Evolutionary conservation across 2,329 filamentous ascomycete species (phyloP).

Genomic region (Ramularia endophylla): DNA sequence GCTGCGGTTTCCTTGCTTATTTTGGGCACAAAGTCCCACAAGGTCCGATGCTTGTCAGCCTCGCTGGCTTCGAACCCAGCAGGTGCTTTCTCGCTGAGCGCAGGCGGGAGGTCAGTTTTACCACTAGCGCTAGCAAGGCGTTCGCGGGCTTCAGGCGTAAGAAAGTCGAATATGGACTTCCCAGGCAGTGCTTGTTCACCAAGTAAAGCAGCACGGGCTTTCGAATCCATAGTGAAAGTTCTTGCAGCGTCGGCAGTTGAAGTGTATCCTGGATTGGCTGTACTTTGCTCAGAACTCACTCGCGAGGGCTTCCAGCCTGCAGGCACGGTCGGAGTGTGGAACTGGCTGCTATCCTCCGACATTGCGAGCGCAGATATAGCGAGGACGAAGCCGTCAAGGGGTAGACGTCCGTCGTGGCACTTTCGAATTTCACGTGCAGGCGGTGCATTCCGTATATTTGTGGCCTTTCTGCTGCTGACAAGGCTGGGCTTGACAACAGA

Average conservation of each 20-base stretch:
- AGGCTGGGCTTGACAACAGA: conserved; percentile 51
- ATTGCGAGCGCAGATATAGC: conserved; percentile 43
- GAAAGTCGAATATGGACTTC: conserved; percentile 93
- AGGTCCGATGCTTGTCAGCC: conserved; percentile 54
- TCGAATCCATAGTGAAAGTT: conserved; percentile 67
- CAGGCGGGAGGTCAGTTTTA: conserved; percentile 69
- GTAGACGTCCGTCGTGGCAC: conserved; percentile 77
- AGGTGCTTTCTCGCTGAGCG: conserved; percentile 64
- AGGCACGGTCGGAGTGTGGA: conserved; percentile 63
- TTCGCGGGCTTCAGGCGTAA: conserved; percentile 71
- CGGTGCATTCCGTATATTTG: conserved; percentile 31
- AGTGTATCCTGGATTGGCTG: conserved; percentile 41
- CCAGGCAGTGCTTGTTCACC: conserved; percentile 77
- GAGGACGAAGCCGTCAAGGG: conserved; percentile 74
- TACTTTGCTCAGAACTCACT: conserved; percentile 21
- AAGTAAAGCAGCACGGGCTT: conserved; percentile 68
- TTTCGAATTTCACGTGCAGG: conserved; percentile 48
- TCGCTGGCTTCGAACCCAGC: conserved; percentile 57
- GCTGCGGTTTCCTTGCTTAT: conserved; percentile 39
- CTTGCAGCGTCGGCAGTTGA: conserved; percentile 75
- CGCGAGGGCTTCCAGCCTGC: conserved; percentile 63
- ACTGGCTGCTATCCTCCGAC: conserved; percentile 46
- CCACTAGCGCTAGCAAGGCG: conserved; percentile 71
- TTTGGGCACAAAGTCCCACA: conserved; percentile 43
- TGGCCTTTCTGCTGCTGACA: conserved; percentile 64